These are phyloP conservation scores for Leccinum subatratum DNA, from an alignment of 1,284 basidiomycete genomes.

Conservation along the genomic window DNA sequence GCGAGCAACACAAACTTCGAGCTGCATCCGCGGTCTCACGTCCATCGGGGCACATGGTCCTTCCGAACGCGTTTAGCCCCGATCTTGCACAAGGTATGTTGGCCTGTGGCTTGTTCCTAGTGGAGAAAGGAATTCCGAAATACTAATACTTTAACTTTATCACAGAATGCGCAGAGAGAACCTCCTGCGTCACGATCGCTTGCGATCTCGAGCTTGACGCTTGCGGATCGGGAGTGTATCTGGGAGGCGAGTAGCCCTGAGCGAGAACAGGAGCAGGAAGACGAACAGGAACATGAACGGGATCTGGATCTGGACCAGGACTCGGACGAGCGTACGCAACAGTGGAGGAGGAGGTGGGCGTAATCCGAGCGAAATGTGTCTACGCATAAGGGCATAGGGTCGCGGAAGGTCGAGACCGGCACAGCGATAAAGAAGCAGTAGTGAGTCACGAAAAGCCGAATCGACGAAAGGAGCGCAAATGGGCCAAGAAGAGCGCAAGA, in stretches of 20 bases:
- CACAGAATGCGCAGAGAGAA: conserved; percentile 29
- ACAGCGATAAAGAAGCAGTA: conserved; percentile 19
- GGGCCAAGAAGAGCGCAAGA: conserved; percentile 34
- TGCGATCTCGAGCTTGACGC: conserved; percentile 68
- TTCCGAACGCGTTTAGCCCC: conserved; percentile 32
- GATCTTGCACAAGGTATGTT: conserved; percentile 33
- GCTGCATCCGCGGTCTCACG: conserved; percentile 21
- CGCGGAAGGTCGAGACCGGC: conserved; percentile 26
- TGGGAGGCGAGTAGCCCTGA: conserved; percentile 19
- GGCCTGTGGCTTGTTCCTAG: background rate
- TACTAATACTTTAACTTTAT: conserved; percentile 23
- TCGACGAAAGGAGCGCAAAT: conserved; percentile 16
- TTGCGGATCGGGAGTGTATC: conserved; percentile 44
- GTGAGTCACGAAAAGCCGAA: conserved; percentile 28
- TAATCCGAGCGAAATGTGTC: conserved; percentile 34
- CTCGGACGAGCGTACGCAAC: conserved; percentile 49
- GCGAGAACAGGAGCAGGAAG: conserved; percentile 15
- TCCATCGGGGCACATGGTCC: conserved; percentile 31
- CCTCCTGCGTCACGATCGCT: conserved; percentile 26
- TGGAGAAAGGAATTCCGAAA: conserved; percentile 35
- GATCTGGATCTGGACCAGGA: conserved; percentile 39
- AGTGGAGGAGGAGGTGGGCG: conserved; percentile 27
- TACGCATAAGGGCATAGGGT: conserved; percentile 30
- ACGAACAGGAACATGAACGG: background rate
- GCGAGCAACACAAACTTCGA: conserved; percentile 31